Evolutionary conservation across 2,329 filamentous ascomycete genomes (phyloP).

Genomic region (Metarhizium rileyi): DNA sequence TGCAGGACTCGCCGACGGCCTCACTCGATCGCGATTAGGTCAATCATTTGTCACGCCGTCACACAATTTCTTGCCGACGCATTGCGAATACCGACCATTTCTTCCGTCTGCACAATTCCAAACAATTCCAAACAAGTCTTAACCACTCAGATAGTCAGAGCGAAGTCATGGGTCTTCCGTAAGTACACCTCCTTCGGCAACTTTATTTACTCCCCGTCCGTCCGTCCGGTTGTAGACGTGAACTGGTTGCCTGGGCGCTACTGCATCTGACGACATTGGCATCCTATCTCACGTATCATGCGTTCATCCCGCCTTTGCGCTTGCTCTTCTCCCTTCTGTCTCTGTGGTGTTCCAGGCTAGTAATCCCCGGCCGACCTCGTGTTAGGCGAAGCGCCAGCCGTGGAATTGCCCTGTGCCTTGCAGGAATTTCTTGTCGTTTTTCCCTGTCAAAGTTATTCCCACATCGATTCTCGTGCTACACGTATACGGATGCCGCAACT

Average conservation of each 20-base stretch:
- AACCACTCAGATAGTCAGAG: too few relatives aligned
- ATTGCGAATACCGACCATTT: background rate
- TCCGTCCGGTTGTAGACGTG: background rate
- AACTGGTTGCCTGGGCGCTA: background rate
- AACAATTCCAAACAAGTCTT: background rate
- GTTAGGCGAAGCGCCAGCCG: background rate
- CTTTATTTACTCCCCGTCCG: too few relatives aligned
- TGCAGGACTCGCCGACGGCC: background rate
- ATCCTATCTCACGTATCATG: background rate
- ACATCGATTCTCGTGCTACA: background rate
- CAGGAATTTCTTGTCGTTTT: conserved; percentile 3
- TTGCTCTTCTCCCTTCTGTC: background rate
- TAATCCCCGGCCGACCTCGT: background rate
- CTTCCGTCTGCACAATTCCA: background rate
- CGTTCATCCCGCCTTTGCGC: background rate
- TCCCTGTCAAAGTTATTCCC: background rate
- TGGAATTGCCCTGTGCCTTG: conserved; percentile 8
- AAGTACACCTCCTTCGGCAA: conserved; percentile 22
- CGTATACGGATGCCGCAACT: conserved; percentile 7
- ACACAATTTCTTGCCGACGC: background rate
- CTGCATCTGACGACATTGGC: conserved; percentile 1
- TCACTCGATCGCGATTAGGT: background rate
- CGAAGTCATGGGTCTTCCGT: conserved; percentile 37
- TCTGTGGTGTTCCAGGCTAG: background rate
- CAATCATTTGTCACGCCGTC: background rate